phyloP scores from a whole-genome alignment of 345 rosid species.

The Lepidium sativum region DNA sequence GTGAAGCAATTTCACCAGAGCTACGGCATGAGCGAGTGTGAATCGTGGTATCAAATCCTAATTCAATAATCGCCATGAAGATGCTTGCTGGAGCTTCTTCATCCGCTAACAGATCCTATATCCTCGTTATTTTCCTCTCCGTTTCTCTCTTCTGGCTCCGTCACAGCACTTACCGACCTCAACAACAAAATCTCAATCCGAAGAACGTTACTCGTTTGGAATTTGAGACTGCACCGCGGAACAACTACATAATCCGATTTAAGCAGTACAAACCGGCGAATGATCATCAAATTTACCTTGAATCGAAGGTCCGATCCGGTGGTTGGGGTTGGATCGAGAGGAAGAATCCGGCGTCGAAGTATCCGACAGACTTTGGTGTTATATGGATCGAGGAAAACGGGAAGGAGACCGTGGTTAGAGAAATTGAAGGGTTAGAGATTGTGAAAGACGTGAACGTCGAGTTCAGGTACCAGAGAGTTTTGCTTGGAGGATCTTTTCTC shows the following conservation, averaged over 20 bases:
- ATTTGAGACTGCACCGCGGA: not conserved
- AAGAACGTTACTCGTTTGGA: constrained; percentile 16
- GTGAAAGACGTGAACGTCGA: constrained; percentile 84
- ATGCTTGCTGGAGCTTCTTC: not conserved
- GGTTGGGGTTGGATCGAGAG: constrained; percentile 96
- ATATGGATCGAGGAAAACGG: constrained; percentile 45
- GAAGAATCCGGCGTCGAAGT: constrained; percentile 58
- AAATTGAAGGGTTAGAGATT: constrained; percentile 47
- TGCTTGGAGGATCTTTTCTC: constrained; percentile 52
- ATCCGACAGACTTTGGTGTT: constrained; percentile 81
- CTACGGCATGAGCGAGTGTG: constrained; percentile 7
- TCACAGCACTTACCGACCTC: constrained; percentile 17
- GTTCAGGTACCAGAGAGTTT: constrained; percentile 50
- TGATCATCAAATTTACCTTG: constrained; percentile 51
- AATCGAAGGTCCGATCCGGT: constrained; percentile 36
- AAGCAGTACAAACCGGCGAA: constrained; percentile 46
- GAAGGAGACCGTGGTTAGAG: constrained; percentile 40
- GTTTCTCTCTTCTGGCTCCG: constrained; percentile 34
- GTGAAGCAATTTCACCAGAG: constrained; percentile 1
- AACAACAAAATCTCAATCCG: constrained; percentile 17
- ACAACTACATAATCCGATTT: constrained; percentile 76
- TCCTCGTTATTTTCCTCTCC: constrained; percentile 16
- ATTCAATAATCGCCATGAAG: constrained; percentile 20
- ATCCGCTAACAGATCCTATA: not conserved
- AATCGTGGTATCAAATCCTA: not conserved